Evolutionary conservation across 2,329 filamentous ascomycete species (phyloP).

Genomic region (Kalmusia sp.): DNA sequence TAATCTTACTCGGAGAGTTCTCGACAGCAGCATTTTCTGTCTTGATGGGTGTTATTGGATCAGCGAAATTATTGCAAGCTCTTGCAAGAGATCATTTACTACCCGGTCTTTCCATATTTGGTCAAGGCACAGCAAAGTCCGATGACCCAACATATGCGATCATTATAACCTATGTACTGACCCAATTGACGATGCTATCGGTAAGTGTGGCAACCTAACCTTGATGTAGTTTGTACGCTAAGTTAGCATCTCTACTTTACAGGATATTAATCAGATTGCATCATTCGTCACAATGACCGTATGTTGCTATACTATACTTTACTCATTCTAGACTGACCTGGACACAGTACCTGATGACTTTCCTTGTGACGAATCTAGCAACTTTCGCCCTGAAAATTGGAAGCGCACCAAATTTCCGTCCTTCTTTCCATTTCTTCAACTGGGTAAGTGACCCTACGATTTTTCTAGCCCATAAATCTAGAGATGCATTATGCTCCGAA

Average conservation of each 20-base stretch:
- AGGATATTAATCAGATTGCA: constrained; percentile 83
- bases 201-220: too few relatives aligned
- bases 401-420: constrained; percentile 87
- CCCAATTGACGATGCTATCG: constrained; percentile 80
- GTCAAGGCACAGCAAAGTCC: constrained; percentile 71
- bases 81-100: constrained; percentile 80
- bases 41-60: constrained; percentile 85
- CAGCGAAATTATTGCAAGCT: constrained; percentile 84
- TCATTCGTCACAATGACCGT: constrained; percentile 87
- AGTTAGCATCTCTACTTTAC: too few relatives aligned
- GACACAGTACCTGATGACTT: constrained; percentile 79
- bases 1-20: constrained; percentile 83
- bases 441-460: not conserved
- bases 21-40: constrained; percentile 85
- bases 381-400: constrained; percentile 87
- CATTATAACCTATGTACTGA: constrained; percentile 74
- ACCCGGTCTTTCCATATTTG: constrained; percentile 77
- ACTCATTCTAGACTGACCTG: too few relatives aligned
- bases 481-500: too few relatives aligned
- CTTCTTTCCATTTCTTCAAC: constrained; percentile 87
- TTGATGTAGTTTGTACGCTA: too few relatives aligned
- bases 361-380: constrained; percentile 85
- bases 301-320: not conserved
- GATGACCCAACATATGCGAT: constrained; percentile 83
- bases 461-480: too few relatives aligned